These are phyloP conservation scores for Rosa hybrid DNA, from an alignment of 331 rosid genomes.

Conservation along the genomic window DNA sequence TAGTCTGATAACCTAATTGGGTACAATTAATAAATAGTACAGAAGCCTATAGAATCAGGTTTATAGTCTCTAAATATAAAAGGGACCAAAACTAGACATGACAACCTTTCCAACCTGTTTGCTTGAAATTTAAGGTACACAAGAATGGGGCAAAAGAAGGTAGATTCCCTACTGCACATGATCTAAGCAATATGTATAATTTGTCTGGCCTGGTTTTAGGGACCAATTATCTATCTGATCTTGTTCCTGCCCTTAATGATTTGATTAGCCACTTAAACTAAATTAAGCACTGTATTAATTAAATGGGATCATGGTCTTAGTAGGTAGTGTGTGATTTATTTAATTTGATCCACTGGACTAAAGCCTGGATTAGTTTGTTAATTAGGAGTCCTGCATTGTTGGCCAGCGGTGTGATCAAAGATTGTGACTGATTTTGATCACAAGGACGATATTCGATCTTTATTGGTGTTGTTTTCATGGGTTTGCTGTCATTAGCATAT, in stretches of 20 bases:
- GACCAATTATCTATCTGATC: constrained; percentile 8
- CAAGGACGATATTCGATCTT: background rate
- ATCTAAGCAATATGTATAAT: constrained; percentile 38
- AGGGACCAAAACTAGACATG: constrained; percentile 42
- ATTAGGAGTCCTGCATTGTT: background rate
- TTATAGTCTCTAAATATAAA: background rate
- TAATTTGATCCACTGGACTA: background rate
- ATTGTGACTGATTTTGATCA: background rate
- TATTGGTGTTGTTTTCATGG: background rate
- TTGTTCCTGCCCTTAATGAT: constrained; percentile 25
- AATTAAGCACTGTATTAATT: constrained; percentile 21
- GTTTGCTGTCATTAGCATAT: constrained; percentile 5
- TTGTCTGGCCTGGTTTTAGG: constrained; percentile 49
- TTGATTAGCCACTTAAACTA: constrained; percentile 17
- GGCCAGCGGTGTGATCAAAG: constrained; percentile 22
- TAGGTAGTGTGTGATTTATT: constrained; percentile 4
- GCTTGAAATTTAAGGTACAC: constrained; percentile 72
- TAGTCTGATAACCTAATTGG: constrained; percentile 48
- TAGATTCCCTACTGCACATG: constrained; percentile 71
- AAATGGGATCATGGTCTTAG: background rate
- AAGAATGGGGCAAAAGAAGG: constrained; percentile 39
- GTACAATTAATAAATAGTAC: constrained; percentile 41
- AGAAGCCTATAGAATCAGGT: constrained; percentile 25
- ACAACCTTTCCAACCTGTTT: constrained; percentile 52
- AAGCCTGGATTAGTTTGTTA: background rate